These are phyloP conservation scores for Pilaira anomala DNA, from an alignment of 192 early-diverging fungal genomes.

Conservation along the genomic window DNA sequence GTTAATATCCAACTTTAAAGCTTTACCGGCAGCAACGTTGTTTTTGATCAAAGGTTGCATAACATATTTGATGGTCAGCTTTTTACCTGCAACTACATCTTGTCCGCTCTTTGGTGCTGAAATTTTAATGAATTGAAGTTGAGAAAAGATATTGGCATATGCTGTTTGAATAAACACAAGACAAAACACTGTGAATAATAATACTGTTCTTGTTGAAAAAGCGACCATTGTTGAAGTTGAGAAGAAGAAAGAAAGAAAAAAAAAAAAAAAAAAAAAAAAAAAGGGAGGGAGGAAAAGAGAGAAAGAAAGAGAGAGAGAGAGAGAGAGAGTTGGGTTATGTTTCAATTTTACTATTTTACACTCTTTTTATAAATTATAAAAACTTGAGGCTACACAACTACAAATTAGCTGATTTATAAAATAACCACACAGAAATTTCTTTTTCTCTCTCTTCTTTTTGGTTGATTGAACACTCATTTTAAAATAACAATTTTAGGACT, in stretches of 20 bases:
- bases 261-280: constrained; percentile 4
- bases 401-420: too few relatives aligned
- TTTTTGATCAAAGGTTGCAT: constrained; percentile 35
- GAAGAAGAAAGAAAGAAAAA: not conserved
- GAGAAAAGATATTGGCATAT: constrained; percentile 26
- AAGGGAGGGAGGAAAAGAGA: not conserved
- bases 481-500: too few relatives aligned
- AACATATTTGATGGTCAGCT: constrained; percentile 27
- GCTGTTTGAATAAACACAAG: constrained; percentile 23
- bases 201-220: constrained; percentile 3
- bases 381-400: too few relatives aligned
- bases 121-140: constrained; percentile 39
- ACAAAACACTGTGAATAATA: constrained; percentile 10
- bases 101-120: constrained; percentile 23
- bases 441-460: too few relatives aligned
- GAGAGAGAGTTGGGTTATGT: too few relatives aligned
- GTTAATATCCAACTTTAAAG: constrained; percentile 27
- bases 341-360: too few relatives aligned
- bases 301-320: not conserved
- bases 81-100: constrained; percentile 25
- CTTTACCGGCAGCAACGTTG: constrained; percentile 25
- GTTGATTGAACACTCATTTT: too few relatives aligned
- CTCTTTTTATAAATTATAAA: too few relatives aligned
- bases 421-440: too few relatives aligned
- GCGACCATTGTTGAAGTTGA: not conserved